Evolutionary conservation across 257 asterid species (phyloP).

Genomic region (Verbena officinalis): DNA sequence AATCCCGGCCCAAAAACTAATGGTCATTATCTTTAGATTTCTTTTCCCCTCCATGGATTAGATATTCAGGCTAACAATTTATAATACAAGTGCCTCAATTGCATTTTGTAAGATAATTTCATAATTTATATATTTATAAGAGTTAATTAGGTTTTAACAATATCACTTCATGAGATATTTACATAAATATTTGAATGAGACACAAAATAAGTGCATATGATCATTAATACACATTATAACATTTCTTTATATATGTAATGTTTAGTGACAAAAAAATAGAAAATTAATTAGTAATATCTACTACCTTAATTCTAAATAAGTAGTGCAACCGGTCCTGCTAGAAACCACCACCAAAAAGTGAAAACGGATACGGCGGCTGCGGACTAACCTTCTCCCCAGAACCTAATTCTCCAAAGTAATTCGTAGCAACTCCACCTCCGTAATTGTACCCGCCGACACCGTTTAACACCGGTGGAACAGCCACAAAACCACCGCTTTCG

Average conservation of each 20-base stretch:
- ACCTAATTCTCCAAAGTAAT: conserved; percentile 34
- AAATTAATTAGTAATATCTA: too few species aligned
- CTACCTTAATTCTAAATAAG: background rate
- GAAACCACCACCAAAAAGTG: conserved; percentile 61
- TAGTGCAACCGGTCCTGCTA: conserved; percentile 37
- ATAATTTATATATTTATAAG: too few species aligned
- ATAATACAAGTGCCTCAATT: too few species aligned
- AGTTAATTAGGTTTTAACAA: background rate
- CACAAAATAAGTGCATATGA: background rate
- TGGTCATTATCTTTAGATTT: too few species aligned
- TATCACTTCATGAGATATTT: conserved; percentile 5
- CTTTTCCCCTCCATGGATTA: too few species aligned
- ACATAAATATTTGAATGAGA: background rate
- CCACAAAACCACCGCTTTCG: conserved; percentile 25
- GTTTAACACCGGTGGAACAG: conserved; percentile 19
- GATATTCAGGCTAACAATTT: too few species aligned
- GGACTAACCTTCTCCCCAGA: conserved; percentile 39
- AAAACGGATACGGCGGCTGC: conserved; percentile 64
- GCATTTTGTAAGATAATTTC: too few species aligned
- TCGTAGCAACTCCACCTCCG: conserved; percentile 22
- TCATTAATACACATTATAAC: conserved; percentile 4
- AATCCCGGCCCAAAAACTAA: too few species aligned
- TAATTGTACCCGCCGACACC: conserved; percentile 16
- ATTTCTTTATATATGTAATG: background rate
- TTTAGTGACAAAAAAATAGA: too few species aligned